These are phyloP conservation scores for Flaveria robusta DNA, from an alignment of 129 eudicot species.

Conservation along the genomic window DNA sequence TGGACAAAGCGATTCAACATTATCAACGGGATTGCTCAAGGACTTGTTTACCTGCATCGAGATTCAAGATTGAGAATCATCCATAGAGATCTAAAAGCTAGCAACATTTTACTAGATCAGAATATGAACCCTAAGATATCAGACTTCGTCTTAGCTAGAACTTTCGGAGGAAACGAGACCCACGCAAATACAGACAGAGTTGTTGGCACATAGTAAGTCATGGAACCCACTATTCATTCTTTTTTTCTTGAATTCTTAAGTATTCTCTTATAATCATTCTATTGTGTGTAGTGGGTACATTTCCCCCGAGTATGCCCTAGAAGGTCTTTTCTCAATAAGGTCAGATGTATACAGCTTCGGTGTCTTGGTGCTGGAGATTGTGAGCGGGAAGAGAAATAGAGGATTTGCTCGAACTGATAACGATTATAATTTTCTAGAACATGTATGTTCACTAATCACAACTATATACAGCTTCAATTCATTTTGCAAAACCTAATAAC, in stretches of 20 bases:
- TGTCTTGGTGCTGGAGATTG: background rate
- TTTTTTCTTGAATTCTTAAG: background rate
- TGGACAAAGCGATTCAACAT: constrained; percentile 39
- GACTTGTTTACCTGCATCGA: constrained; percentile 43
- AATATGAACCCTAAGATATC: constrained; percentile 49
- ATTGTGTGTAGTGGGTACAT: background rate
- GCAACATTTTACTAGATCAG: constrained; percentile 36
- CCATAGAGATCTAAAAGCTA: constrained; percentile 47
- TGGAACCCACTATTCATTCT: background rate
- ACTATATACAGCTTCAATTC: background rate
- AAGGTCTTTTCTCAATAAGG: background rate
- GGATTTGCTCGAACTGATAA: background rate
- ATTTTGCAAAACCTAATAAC: background rate
- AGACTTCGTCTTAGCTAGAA: constrained; percentile 46
- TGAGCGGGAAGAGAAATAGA: background rate
- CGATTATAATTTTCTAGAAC: background rate
- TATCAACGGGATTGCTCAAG: constrained; percentile 43
- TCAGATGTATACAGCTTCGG: background rate
- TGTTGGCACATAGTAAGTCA: constrained; percentile 47
- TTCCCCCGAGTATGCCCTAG: background rate
- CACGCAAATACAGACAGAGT: constrained; percentile 38
- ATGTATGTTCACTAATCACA: background rate
- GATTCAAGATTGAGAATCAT: constrained; percentile 45
- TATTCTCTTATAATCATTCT: background rate
- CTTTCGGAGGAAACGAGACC: constrained; percentile 41